These are phyloP conservation scores for Phyllostachys edulis DNA, from an alignment of 176 grass and related monocot genomes.

Conservation along the genomic window DNA sequence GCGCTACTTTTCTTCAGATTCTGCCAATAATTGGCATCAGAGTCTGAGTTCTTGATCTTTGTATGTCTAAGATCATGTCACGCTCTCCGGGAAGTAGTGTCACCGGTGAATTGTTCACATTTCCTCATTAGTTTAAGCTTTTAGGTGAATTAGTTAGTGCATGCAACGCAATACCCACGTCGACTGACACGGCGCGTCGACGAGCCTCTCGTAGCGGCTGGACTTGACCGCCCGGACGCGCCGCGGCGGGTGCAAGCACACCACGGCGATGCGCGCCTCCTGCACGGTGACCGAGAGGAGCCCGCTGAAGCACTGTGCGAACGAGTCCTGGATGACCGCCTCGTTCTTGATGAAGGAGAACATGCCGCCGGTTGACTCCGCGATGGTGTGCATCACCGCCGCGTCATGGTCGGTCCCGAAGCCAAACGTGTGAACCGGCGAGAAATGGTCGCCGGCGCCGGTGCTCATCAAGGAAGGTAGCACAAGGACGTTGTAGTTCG, in stretches of 20 bases:
- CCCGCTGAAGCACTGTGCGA: conserved; percentile 74
- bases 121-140: no score
- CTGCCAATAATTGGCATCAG: no score
- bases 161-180: no score
- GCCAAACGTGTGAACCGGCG: conserved; percentile 72
- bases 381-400: conserved; percentile 68
- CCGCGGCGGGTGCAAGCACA: conserved; percentile 46
- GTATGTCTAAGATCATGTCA: no score
- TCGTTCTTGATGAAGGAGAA: conserved; percentile 82
- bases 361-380: conserved; percentile 54
- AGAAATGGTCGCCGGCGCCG: not conserved
- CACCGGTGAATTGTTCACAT: no score
- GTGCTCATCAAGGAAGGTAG: conserved; percentile 43
- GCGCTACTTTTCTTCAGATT: no score
- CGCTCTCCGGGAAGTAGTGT: no score
- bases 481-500: conserved; percentile 63
- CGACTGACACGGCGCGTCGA: conserved; percentile 37
- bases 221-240: conserved; percentile 51
- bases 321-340: conserved; percentile 66
- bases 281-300: conserved; percentile 67
- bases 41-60: no score
- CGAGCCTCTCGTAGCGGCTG: conserved; percentile 52
- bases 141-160: no score
- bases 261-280: conserved; percentile 47
- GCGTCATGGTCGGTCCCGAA: conserved; percentile 84